Evolutionary conservation across 495 filamentous ascomycete species (phyloP), one percentile per base, ranked within the genome.

Genomic region (Jackrogersella minutella): DNA sequence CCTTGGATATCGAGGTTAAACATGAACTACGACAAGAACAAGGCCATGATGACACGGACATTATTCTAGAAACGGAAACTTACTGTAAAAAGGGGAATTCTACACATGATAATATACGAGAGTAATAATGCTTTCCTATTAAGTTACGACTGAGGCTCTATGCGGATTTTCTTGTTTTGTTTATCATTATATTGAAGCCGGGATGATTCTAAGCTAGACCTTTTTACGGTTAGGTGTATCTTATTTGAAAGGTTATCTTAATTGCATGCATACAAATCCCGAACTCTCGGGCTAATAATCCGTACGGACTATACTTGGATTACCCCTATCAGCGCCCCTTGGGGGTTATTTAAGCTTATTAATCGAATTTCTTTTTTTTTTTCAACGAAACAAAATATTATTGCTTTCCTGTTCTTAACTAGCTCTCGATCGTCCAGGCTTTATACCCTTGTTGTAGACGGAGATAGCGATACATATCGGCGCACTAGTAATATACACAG

Each of bases 1-100:
- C n/a, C 17, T 22, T 13, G 8, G 17, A 17, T 13, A 9, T 30
- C 44, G n/a, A 49, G 22, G 11, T 17, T 3, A 22, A 37, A 52
- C 9, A 13, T 21, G 6, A 31, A 24, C 31, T 26, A 19, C 16
- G 26, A 3, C 8, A 21, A n/a, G 10, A n/a, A 52, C 24, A 16
- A 17, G 17, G 30, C 9, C 28, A 17, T 36, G 17, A 34, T n/a
- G 49, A 52, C 22, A 17, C 31, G 49, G 31, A 11, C 24, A 22
- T 36, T 52, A 22, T 33, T 52, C 49, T 36, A 17, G 22, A 52
- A 34, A 34, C 49, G 49, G 31, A 30, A 28, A 34, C 49, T 52
- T 52, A 52, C 49, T 52, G 49, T 52, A 52, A 36, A 17, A n/a
- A 46, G 21, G 46, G 26, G 26, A 33, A 19, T n/a, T 13, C n/a